These are phyloP conservation scores for Neurospora sp. DNA, from an alignment of 2,329 filamentous ascomycete species.

Conservation along the genomic window DNA sequence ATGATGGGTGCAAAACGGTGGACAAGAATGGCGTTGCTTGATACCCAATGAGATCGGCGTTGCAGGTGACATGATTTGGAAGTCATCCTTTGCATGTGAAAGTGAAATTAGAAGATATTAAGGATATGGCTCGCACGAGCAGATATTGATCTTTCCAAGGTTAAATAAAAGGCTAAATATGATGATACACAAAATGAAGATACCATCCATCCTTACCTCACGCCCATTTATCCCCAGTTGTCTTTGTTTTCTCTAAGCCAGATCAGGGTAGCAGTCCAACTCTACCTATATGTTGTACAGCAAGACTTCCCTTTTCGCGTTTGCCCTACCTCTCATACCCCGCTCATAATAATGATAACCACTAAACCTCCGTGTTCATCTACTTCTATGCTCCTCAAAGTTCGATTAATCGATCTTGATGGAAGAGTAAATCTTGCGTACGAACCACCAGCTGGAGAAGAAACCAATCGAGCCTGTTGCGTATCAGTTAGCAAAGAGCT, in stretches of 20 bases:
- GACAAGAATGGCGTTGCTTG: not conserved
- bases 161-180: constrained; percentile 1
- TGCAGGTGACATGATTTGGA: not conserved
- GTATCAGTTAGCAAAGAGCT: constrained; percentile 1
- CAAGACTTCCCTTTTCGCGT: not conserved
- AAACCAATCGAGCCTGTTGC: constrained; percentile 81
- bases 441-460: constrained; percentile 89
- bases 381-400: constrained; percentile 8
- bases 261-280: not conserved
- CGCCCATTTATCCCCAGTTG: not conserved
- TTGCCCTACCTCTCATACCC: not conserved
- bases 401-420: constrained; percentile 81
- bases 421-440: constrained; percentile 88
- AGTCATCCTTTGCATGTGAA: not conserved
- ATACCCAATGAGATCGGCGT: not conserved
- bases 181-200: constrained; percentile 1
- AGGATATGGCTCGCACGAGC: not conserved
- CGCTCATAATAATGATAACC: not conserved
- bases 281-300: not conserved
- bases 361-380: not conserved
- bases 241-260: not conserved
- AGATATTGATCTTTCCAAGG: not conserved
- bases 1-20: not conserved
- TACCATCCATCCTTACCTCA: not conserved
- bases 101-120: not conserved